Evolutionary conservation across 176 grass and related monocot species (phyloP).

Genomic region (Rhynchospora pubera): DNA sequence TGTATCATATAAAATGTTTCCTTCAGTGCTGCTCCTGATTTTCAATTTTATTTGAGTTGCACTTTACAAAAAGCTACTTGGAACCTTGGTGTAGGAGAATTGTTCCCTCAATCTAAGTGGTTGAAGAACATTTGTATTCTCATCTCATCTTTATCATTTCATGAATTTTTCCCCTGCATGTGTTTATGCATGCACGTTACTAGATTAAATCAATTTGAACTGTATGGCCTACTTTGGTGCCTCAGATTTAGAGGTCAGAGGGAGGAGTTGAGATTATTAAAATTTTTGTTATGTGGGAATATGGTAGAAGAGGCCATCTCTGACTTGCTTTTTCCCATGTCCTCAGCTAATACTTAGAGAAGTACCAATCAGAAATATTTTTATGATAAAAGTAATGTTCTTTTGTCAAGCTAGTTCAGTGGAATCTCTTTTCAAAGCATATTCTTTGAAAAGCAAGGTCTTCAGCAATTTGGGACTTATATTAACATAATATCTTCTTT

Average conservation of each 20-base stretch:
- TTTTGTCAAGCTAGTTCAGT: background rate
- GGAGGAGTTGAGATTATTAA: background rate
- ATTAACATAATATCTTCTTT: background rate
- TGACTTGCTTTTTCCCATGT: background rate
- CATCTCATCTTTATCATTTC: background rate
- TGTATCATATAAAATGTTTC: background rate
- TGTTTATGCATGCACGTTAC: background rate
- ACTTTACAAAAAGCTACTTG: conserved; percentile 2
- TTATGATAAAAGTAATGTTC: background rate
- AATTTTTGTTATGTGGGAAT: background rate
- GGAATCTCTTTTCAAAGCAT: background rate
- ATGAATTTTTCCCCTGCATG: background rate
- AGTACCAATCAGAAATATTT: background rate
- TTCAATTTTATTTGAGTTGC: background rate
- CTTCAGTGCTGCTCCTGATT: background rate
- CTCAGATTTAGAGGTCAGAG: background rate
- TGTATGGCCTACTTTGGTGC: background rate
- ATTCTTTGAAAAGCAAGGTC: background rate
- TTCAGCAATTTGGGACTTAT: background rate
- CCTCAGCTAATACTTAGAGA: background rate
- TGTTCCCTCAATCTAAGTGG: background rate
- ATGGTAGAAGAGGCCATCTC: background rate
- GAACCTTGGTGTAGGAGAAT: background rate
- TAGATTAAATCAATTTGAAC: background rate
- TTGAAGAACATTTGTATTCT: background rate